Conservation (phyloP, 2,329 filamentous ascomycete species). For the Cercospora zeae-maydis region DNA sequence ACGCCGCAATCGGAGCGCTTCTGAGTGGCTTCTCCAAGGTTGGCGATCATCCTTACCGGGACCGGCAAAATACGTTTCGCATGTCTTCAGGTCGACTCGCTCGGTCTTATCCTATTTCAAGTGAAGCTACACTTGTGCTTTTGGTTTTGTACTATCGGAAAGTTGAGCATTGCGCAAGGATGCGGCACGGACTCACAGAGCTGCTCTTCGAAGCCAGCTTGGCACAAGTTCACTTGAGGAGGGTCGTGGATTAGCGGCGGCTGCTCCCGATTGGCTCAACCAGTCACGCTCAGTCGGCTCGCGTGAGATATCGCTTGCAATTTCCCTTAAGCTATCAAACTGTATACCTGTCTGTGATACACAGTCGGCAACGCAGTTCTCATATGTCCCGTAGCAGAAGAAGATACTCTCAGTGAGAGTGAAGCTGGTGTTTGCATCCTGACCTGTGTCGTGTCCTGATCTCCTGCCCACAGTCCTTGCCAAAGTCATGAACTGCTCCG, state of each 20-base stretch:
- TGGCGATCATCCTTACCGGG: not conserved
- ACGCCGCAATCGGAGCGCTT: conserved; percentile 8
- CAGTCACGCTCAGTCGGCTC: too few relatives aligned
- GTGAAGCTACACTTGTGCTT: not conserved
- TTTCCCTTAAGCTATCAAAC: not conserved
- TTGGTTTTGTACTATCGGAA: not conserved
- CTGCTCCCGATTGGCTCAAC: not conserved
- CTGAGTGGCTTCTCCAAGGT: conserved; percentile 1
- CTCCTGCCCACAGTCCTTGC: too few relatives aligned
- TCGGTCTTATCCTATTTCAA: not conserved
- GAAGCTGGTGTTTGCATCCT: too few relatives aligned
- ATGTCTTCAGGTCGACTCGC: not conserved
- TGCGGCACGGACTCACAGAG: not conserved
- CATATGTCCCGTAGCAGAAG: too few relatives aligned
- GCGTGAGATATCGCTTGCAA: not conserved
- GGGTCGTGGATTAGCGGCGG: not conserved
- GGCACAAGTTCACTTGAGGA: not conserved
- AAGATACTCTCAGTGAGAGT: too few relatives aligned
- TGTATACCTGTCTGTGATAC: too few relatives aligned
- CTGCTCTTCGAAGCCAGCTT: not conserved
- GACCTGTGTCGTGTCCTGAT: too few relatives aligned
- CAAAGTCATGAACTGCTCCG: not conserved
- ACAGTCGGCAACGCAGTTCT: too few relatives aligned
- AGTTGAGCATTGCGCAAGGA: not conserved
- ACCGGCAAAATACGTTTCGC: not conserved